Evolutionary conservation across 305 asterid species (phyloP).

Genomic region (Rubia tinctorum): DNA sequence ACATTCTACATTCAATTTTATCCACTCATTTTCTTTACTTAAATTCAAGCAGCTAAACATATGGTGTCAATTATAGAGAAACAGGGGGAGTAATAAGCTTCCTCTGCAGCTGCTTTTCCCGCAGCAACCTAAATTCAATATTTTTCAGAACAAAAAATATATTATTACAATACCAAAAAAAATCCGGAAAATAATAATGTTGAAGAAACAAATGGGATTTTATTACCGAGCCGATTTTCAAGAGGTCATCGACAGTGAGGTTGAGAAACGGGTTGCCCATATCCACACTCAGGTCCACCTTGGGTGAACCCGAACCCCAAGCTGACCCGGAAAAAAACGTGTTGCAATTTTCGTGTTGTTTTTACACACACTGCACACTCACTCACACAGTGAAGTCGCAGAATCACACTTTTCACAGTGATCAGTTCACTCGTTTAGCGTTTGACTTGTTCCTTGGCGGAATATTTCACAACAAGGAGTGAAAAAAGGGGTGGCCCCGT

Average conservation of each 20-base stretch:
- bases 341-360: slow-evolving; percentile 33
- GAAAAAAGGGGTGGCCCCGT: background rate
- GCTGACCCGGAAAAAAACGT: slow-evolving; percentile 39
- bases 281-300: slow-evolving; percentile 51
- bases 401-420: background rate
- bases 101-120: slow-evolving; percentile 63
- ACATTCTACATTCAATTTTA: no score
- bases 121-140: slow-evolving; percentile 50
- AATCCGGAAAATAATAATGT: background rate
- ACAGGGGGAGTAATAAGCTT: slow-evolving; percentile 47
- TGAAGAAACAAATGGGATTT: background rate
- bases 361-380: background rate
- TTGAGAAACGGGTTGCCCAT: slow-evolving; percentile 73
- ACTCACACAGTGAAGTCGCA: background rate
- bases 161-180: no score
- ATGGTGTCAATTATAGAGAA: no score
- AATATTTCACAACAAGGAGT: background rate
- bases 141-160: background rate
- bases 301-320: slow-evolving; percentile 35
- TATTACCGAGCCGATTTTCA: slow-evolving; percentile 66
- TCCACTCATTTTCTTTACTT: no score
- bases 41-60: no score
- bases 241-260: slow-evolving; percentile 67
- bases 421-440: background rate
- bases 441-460: background rate